phyloP scores from a whole-genome alignment of 768 basidiomycete genomes.

The Hygrophoropsis aurantiaca region DNA sequence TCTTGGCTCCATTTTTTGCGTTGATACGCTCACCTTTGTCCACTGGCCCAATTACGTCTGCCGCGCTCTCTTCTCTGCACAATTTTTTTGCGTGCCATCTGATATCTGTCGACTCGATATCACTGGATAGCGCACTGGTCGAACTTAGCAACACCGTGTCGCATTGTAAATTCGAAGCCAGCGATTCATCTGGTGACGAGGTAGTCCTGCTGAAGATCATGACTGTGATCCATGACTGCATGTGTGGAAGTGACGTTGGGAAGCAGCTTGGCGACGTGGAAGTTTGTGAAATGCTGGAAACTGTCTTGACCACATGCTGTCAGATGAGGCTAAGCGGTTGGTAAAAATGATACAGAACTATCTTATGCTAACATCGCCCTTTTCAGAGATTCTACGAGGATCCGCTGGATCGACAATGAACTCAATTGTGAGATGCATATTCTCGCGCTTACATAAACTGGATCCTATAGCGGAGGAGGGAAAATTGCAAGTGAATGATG shows the following conservation, averaged over 20 bases:
- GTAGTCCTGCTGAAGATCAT: conserved; percentile 91
- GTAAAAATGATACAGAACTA: conserved; percentile 24
- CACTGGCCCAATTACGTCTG: conserved; percentile 96
- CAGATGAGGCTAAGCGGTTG: conserved; percentile 94
- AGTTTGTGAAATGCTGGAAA: conserved; percentile 98
- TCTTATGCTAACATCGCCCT: conserved; percentile 13
- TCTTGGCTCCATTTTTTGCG: conserved; percentile 88
- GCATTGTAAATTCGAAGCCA: conserved; percentile 97
- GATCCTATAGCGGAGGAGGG: conserved; percentile 69
- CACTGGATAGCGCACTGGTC: conserved; percentile 65
- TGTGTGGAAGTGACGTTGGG: conserved; percentile 66
- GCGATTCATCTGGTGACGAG: conserved; percentile 96
- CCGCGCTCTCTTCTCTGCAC: conserved; percentile 85
- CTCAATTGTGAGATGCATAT: conserved; percentile 78
- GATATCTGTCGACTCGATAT: conserved; percentile 54
- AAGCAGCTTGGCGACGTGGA: conserved; percentile 84
- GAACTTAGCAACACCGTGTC: conserved; percentile 89
- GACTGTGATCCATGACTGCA: conserved; percentile 81
- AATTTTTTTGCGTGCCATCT: conserved; percentile 82
- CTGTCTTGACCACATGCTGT: conserved; percentile 94
- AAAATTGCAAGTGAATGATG: conserved; percentile 51
- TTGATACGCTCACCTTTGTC: conserved; percentile 93
- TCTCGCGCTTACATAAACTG: conserved; percentile 66
- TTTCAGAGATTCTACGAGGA: conserved; percentile 77
- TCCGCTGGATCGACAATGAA: conserved; percentile 92